Evolutionary conservation across 345 rosid species (phyloP).

Genomic region (Eucalyptus globulus): DNA sequence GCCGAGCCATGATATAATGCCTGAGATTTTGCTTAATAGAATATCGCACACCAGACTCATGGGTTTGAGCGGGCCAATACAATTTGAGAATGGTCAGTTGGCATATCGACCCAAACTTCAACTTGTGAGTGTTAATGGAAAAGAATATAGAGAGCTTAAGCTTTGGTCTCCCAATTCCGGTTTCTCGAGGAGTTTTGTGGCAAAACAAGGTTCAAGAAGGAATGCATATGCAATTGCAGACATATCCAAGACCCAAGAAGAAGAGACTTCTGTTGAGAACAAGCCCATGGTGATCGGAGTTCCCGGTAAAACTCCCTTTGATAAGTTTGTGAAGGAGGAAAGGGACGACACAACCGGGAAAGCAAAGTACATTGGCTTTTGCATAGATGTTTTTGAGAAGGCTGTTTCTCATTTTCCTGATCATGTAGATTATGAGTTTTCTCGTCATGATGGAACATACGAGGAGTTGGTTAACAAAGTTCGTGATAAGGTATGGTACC

Average conservation of each 20-base stretch:
- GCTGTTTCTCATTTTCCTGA: not conserved
- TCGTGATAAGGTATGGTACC: conserved; percentile 25
- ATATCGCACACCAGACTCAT: not conserved
- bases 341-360: not conserved
- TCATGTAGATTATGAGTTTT: conserved; percentile 1
- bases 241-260: conserved; percentile 20
- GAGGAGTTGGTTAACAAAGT: conserved; percentile 21
- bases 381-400: conserved; percentile 27
- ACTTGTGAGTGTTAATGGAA: conserved; percentile 24
- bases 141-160: conserved; percentile 19
- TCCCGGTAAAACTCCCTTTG: conserved; percentile 21
- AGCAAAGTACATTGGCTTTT: conserved; percentile 17
- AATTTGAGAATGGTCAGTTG: conserved; percentile 5
- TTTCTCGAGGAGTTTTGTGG: not conserved
- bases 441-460: conserved; percentile 14
- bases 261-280: not conserved
- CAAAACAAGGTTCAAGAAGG: not conserved
- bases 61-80: conserved; percentile 31
- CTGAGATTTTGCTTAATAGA: too few species aligned
- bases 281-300: conserved; percentile 23
- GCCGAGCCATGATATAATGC: too few species aligned
- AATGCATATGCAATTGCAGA: not conserved
- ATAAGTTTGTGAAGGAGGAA: conserved; percentile 24
- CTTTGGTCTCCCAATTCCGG: conserved; percentile 23
- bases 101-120: not conserved